Base-by-base conservation (phyloP, 805 yeast genomes). In the Candida coleopterorum region DNA sequence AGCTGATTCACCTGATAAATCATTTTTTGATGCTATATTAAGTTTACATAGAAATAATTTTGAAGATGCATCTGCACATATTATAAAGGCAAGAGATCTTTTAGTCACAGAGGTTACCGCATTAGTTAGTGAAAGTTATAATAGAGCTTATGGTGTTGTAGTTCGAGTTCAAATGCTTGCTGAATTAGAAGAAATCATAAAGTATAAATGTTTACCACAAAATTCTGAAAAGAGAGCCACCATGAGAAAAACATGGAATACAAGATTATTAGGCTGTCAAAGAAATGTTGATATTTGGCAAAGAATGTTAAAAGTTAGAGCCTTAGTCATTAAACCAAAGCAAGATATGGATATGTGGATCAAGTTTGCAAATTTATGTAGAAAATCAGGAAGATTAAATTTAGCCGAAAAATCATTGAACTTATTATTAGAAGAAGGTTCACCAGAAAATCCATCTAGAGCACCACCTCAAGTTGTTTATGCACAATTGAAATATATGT, bases 231-330 rank as follows among this genome's bases (percentile, higher is more conserved):
- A 81, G 49, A 76, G 93, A 46, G 74, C 70, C 6, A 77, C 79
- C 11, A 81, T 93, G 74, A 73, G 95, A 47, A 79, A 81, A 48
- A 90, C 97, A 0, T 94, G 98, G 98, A 87, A 85, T 53, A 85
- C 85, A 35, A 75, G 99, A 50, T 66, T 93, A 34, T 64, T 86
- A 42, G 97, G 97, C 2, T 88, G 97, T 53, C 98, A 93, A 62
- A 74, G 93, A 48, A 93, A 93, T 62, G 97, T 93, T 35, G 99
- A 93, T 62, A 88, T 89, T n/a, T 93, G 99, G 98, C 97, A 90
- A 57, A 72, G 97, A 52, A 81, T 93, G 78, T 71, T 93, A 42
- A 85, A 89, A 55, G 96, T 90, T 2, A 73, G 98, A 39, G 90
- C 97, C 0, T 69, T 93, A 32, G 97, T 93, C 10, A 85, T 93